Conservation (phyloP, 805 yeast species). For the Starmerella stigmatis region DNA sequence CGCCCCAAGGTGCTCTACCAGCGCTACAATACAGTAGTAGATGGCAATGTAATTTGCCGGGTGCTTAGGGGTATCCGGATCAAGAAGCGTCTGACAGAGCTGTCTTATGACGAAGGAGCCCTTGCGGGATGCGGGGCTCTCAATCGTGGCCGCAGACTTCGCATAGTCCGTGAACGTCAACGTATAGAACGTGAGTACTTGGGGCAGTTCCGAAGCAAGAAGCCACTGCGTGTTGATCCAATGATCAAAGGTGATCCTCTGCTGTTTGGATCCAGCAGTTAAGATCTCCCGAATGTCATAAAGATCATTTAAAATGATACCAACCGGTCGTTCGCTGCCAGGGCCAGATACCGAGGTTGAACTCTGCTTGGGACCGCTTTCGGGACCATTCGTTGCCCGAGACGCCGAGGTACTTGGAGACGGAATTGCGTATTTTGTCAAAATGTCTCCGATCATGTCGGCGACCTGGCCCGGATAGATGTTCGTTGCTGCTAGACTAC, state of each 20-base stretch:
- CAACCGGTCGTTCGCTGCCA: conserved; percentile 6
- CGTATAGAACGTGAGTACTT: conserved; percentile 24
- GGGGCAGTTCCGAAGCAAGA: conserved; percentile 20
- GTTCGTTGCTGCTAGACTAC: conserved; percentile 62
- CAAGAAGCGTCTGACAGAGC: conserved; percentile 8
- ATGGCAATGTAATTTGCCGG: conserved; percentile 19
- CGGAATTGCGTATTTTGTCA: conserved; percentile 23
- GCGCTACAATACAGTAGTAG: conserved; percentile 19
- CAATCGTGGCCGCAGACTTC: conserved; percentile 4
- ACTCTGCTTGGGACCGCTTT: background rate
- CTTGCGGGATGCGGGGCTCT: conserved; percentile 8
- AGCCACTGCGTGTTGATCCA: conserved; percentile 31
- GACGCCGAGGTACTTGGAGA: background rate
- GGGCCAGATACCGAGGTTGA: background rate
- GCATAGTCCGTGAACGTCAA: conserved; percentile 24
- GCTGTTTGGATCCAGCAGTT: conserved; percentile 7
- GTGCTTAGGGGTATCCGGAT: background rate
- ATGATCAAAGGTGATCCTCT: conserved; percentile 10
- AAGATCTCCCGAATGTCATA: conserved; percentile 24
- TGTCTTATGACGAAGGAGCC: conserved; percentile 20
- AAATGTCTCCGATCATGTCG: conserved; percentile 65
- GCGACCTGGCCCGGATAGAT: conserved; percentile 80
- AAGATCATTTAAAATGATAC: conserved; percentile 22
- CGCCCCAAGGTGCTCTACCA: conserved; percentile 7
- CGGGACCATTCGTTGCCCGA: background rate